Percentiles rank a stretch among this genome's conserved stretches.
Conservation (phyloP, 2,329 filamentous ascomycete genomes). For the Colletotrichum sp. region DNA sequence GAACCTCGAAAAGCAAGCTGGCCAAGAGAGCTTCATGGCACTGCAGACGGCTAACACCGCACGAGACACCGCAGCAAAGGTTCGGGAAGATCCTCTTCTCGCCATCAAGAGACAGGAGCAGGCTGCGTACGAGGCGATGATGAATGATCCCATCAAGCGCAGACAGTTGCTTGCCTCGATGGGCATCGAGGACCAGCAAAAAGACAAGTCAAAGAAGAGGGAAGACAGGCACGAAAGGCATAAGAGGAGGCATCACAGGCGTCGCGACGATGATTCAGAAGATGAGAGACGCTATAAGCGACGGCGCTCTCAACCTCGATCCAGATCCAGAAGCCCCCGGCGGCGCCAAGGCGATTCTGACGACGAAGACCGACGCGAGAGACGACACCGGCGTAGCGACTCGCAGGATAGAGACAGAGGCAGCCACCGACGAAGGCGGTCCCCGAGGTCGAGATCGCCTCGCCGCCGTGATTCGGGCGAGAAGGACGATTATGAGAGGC, state of each 20-base stretch:
- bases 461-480: slow-evolving; percentile 17
- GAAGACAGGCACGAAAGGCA: slow-evolving; percentile 55
- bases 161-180: slow-evolving; percentile 70
- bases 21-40: slow-evolving; percentile 64
- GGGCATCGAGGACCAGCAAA: slow-evolving; percentile 54
- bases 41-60: slow-evolving; percentile 73
- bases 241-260: slow-evolving; percentile 43
- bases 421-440: slow-evolving; percentile 10
- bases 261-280: slow-evolving; percentile 47
- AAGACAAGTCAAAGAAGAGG: slow-evolving; percentile 37
- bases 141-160: slow-evolving; percentile 75
- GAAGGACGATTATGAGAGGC: neutral
- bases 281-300: slow-evolving; percentile 42
- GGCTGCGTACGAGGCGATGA: slow-evolving; percentile 78
- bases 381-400: slow-evolving; percentile 16
- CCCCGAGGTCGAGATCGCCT: slow-evolving; percentile 9
- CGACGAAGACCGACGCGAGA: slow-evolving; percentile 23
- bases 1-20: slow-evolving; percentile 77
- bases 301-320: slow-evolving; percentile 44
- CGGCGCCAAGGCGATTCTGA: slow-evolving; percentile 25
- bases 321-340: slow-evolving; percentile 48
- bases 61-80: slow-evolving; percentile 83
- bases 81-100: slow-evolving; percentile 88
- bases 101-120: slow-evolving; percentile 94
- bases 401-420: slow-evolving; percentile 16